These are phyloP conservation scores for Fraxinus angustifolia DNA, from an alignment of 305 asterid species.

Conservation along the genomic window DNA sequence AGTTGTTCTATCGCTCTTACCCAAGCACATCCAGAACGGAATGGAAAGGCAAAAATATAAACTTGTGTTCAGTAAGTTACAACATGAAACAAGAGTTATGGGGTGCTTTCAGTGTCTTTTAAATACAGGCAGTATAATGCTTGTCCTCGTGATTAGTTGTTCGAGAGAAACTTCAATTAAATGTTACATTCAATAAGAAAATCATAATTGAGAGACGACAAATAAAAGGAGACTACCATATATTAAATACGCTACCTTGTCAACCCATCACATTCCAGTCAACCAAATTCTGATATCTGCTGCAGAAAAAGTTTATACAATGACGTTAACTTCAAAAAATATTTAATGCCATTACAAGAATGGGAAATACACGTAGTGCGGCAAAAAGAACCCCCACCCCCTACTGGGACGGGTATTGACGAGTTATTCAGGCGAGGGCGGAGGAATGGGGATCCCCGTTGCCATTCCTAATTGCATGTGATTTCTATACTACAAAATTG, in stretches of 20 bases:
- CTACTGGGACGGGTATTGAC: background rate
- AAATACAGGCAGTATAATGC: background rate
- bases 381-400: background rate
- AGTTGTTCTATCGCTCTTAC: background rate
- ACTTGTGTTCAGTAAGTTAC: background rate
- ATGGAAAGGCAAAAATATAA: background rate
- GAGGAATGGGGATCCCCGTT: background rate
- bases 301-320: background rate
- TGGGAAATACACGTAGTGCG: background rate
- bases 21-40: background rate
- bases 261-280: background rate
- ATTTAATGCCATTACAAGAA: background rate
- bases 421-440: background rate
- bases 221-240: background rate
- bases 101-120: background rate
- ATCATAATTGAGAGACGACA: background rate
- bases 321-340: background rate
- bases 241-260: background rate
- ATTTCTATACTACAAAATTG: background rate
- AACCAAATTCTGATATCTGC: background rate
- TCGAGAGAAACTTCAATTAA: background rate
- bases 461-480: background rate
- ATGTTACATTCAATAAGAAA: background rate
- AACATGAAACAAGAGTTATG: background rate
- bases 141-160: background rate